Base-by-base conservation (phyloP, 1,139 yeast genomes). In the Yamadazyma siamensis region DNA sequence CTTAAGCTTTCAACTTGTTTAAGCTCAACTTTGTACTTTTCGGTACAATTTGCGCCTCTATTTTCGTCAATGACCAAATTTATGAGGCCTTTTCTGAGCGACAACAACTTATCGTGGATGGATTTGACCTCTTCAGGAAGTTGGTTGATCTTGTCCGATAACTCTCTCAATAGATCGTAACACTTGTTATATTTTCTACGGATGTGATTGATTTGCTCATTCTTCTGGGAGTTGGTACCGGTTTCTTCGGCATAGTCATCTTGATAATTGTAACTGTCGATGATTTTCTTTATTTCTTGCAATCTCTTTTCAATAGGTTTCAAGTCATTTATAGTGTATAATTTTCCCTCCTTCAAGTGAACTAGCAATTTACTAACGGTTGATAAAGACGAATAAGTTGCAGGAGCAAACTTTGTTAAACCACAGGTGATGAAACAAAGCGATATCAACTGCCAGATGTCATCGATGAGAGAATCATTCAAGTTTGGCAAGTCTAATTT, bases 381-480 rank as follows among this genome's bases (percentile, higher is more conserved):
- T 26, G 88, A 72, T 28, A 89, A 64, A 6, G 95, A 84, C 6
- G 95, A 88, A 58, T 84, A 91, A 1, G 95, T 86, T 3, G 96
- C 95, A 2, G 96, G 96, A 1, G 96, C 95, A 25, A 86, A 75
- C 45, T 87, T 81, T 33, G 83, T 83, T 45, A 87, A 68, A 3
- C 98, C 98, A 39, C 94, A 94, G 2, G 97, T 86, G 43, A 89
- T 75, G 54, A 88, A 85, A 41, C 94, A 84, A 33, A 91, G 65
- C 10, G 95, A 82, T 29, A 89, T 62, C 31, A 91, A 64, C 54
- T 89, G 96, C 69, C 91, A 85, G 15, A 83, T 83, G 48, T 91
- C 97, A 53, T 87, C 95, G 23, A 85, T 68, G n/a, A 84, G 67
- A 13, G 75, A 65, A 51, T 87, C 95, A 13, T 83, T 83, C 39